Base-by-base conservation (phyloP, 108 stramenopile genomes). In the Nitzschia palea region DNA sequence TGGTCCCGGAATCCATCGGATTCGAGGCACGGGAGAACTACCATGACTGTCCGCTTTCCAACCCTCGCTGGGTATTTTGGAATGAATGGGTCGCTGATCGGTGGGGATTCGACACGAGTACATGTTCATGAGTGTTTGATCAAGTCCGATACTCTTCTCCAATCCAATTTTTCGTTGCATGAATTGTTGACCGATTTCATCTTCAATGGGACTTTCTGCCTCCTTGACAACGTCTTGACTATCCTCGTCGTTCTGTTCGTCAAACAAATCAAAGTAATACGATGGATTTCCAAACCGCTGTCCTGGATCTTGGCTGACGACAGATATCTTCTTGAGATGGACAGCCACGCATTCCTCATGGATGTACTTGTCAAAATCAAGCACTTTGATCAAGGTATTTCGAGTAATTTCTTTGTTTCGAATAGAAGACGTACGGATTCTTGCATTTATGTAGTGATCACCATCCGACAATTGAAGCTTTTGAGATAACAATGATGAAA, bases 381-480 rank as follows among this genome's bases (percentile, higher is more conserved):
- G 31, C 3, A 76, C 55, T 32, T 76, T 68, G 32, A 68, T 32
- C 3, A 76, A 22, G 28, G 31, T 56, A 29, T 64, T 59, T 31
- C 35, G 34, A 3, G 14, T 18, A 25, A 76, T 34, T 6, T 69
- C 67, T 32, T 64, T 69, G 62, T 26, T 18, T 26, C 45, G 32
- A 12, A 28, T 50, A 2, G 48, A 31, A 1, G 55, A 40, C 10
- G 64, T 32, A 14, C 44, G 43, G 26, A 76, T 42, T 22, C 59
- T 44, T 8, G 42, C 75, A 44, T 40, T 20, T 33, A 76, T 69
- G 54, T 32, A 69, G 26, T 69, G 31, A 20, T 76, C 67, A 40
- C 75, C 75, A 44, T 76, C 75, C 14, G 75, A 76, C 9, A 74
- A 27, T 40, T 60, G 57, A 14, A 74, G 44, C 68, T 70, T 25